Conservation (phyloP, 2,329 filamentous ascomycete species). For the Sporothrix pallida region DNA sequence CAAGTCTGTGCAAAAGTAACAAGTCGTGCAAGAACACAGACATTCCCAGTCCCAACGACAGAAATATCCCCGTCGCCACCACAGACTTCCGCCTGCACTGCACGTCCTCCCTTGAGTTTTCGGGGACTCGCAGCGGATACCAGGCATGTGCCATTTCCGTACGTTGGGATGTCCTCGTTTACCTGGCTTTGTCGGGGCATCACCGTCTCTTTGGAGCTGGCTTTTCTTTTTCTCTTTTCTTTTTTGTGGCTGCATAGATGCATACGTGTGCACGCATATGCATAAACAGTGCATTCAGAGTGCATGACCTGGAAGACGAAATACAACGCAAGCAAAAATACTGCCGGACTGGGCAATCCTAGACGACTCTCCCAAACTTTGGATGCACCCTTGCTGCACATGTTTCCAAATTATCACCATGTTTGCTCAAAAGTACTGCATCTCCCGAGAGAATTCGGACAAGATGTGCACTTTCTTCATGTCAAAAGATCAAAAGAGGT, state of each 20-base stretch:
- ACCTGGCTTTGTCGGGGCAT: no score
- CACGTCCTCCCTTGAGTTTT: not conserved
- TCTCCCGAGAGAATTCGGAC: not conserved
- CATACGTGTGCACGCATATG: not conserved
- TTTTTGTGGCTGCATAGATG: slow-evolving; percentile 11
- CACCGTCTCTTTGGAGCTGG: no score
- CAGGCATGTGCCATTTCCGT: not conserved
- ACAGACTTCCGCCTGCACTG: slow-evolving; percentile 1
- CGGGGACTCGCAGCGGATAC: not conserved
- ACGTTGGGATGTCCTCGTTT: not conserved
- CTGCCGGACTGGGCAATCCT: slow-evolving; percentile 4
- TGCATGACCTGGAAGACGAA: not conserved
- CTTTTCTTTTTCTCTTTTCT: not conserved
- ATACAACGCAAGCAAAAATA: not conserved
- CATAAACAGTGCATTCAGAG: not conserved
- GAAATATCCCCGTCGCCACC: not conserved
- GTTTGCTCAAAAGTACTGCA: not conserved
- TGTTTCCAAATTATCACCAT: not conserved
- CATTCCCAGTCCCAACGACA: not conserved
- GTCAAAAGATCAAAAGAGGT: not conserved
- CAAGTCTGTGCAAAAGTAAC: no score
- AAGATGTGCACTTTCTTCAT: not conserved
- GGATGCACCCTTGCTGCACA: not conserved
- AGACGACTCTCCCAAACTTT: slow-evolving; percentile 1
- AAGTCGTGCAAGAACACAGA: not conserved